Evolutionary conservation across 768 basidiomycete genomes (phyloP).

Genomic region (Lanmaoa rubissima): DNA sequence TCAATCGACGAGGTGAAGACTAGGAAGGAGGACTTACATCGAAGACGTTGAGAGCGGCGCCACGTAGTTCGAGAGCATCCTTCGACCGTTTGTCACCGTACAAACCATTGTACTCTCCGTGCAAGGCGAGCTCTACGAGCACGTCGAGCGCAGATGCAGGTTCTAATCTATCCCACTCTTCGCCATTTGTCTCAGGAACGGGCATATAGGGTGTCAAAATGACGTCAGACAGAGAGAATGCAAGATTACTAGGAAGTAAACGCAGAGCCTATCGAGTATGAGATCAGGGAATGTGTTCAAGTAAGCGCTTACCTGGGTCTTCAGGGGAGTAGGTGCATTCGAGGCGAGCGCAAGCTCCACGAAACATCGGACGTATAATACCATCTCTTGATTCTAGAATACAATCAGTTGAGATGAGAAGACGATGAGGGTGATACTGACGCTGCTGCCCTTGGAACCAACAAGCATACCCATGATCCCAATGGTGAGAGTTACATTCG

Average conservation of each 20-base stretch:
- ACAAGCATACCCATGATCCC: conserved; percentile 86
- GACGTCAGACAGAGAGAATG: conserved; percentile 65
- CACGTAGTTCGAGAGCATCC: conserved; percentile 71
- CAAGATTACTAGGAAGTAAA: conserved; percentile 52
- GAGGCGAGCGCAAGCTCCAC: conserved; percentile 87
- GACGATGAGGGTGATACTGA: conserved; percentile 35
- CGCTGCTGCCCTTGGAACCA: conserved; percentile 63
- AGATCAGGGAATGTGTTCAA: conserved; percentile 16
- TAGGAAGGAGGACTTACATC: conserved; percentile 53
- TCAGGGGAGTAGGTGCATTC: conserved; percentile 87
- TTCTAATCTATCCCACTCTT: conserved; percentile 90
- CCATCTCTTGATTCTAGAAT: conserved; percentile 53
- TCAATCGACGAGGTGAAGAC: neutral
- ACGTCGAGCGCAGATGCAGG: conserved; percentile 78
- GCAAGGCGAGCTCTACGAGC: conserved; percentile 75
- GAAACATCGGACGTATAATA: conserved; percentile 69
- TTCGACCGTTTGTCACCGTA: conserved; percentile 56
- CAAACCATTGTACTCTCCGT: conserved; percentile 83
- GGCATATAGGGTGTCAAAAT: conserved; percentile 72
- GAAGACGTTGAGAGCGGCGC: conserved; percentile 76
- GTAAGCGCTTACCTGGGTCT: conserved; percentile 65
- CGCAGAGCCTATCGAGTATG: conserved; percentile 50
- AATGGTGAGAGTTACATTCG: conserved; percentile 76
- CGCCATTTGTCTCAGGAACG: conserved; percentile 79
- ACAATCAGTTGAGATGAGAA: conserved; percentile 1